Evolutionary conservation across 768 basidiomycete genomes (phyloP).

Genomic region (Mycena indigotica): DNA sequence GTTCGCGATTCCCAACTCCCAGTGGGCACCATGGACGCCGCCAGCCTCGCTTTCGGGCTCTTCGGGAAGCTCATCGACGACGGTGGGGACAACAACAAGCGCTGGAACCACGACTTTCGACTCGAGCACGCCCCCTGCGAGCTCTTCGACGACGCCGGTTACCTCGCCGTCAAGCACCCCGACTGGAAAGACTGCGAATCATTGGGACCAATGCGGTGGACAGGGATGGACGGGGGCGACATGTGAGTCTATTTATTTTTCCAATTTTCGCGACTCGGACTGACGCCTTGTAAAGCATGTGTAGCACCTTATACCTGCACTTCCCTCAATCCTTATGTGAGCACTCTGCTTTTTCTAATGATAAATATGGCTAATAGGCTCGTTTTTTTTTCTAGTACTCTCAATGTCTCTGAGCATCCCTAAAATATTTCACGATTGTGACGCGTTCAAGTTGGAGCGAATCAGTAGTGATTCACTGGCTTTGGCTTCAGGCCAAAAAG

Average conservation of each 20-base stretch:
- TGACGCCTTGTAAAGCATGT: neutral
- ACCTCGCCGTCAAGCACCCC: neutral
- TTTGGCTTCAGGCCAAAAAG: too few species aligned
- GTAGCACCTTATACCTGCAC: neutral
- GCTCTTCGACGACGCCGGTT: neutral
- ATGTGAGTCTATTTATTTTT: neutral
- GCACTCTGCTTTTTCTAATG: neutral
- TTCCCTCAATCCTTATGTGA: neutral
- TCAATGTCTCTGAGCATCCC: neutral
- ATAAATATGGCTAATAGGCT: neutral
- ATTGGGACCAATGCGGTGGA: conserved; percentile 18
- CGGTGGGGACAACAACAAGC: neutral
- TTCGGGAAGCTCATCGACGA: too few species aligned
- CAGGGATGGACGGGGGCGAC: neutral
- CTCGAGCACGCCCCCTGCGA: neutral
- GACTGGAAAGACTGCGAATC: conserved; percentile 5
- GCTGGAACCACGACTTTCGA: neutral
- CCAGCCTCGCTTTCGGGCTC: conserved; percentile 1
- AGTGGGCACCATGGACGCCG: conserved; percentile 21
- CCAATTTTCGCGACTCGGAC: neutral
- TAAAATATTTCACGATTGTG: neutral
- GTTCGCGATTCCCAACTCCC: conserved; percentile 25
- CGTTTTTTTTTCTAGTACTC: neutral
- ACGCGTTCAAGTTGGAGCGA: too few species aligned
- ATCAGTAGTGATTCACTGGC: too few species aligned